phyloP scores from a whole-genome alignment of 1,139 yeast species.

The Nakaseomyces nivariensis region DNA sequence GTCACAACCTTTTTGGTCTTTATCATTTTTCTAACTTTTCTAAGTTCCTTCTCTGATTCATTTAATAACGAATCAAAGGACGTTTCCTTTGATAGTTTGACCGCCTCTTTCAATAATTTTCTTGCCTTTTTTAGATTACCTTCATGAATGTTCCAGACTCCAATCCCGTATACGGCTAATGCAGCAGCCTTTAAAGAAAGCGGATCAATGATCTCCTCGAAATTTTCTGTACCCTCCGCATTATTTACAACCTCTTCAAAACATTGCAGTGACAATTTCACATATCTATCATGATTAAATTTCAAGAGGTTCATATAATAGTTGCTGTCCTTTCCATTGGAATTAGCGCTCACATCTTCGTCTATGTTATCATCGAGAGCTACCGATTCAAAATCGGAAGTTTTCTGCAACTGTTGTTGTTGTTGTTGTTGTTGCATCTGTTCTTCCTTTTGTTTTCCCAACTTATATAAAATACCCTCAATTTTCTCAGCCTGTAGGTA shows the following conservation, averaged over 20 bases:
- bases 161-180: constrained; percentile 72
- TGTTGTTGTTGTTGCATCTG: background rate
- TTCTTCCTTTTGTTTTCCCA: constrained; percentile 8
- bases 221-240: constrained; percentile 37
- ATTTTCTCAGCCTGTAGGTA: constrained; percentile 60
- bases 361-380: background rate
- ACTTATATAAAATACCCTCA: constrained; percentile 37
- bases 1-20: constrained; percentile 3
- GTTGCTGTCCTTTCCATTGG: background rate
- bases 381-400: background rate
- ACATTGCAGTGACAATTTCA: constrained; percentile 37
- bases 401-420: background rate
- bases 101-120: constrained; percentile 53
- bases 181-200: constrained; percentile 45
- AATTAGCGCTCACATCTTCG: background rate
- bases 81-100: constrained; percentile 57
- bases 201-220: constrained; percentile 38
- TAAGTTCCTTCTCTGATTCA: constrained; percentile 57
- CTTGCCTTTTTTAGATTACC: constrained; percentile 38
- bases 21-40: constrained; percentile 25
- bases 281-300: constrained; percentile 33
- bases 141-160: constrained; percentile 61
- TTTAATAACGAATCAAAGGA: constrained; percentile 50
- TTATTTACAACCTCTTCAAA: constrained; percentile 41
- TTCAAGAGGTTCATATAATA: constrained; percentile 11